Evolutionary conservation across 495 filamentous ascomycete genomes (phyloP).

Genomic region (Elaphomyces granulatus): DNA sequence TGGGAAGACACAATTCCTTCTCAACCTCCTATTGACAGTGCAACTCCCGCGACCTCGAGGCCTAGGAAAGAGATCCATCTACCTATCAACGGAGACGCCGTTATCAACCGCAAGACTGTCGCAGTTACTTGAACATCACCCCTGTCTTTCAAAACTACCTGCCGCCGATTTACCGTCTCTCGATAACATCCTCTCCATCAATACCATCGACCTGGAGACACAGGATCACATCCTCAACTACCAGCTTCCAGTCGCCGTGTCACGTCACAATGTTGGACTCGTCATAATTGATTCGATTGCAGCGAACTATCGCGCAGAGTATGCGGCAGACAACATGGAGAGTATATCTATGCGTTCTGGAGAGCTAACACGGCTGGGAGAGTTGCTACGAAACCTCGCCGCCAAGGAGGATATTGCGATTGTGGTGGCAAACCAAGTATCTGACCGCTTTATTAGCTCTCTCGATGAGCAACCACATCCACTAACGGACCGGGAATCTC

Average conservation of each 20-base stretch:
- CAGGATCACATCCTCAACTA: slow-evolving; percentile 91
- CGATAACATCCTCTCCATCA: slow-evolving; percentile 55
- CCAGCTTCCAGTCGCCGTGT: slow-evolving; percentile 76
- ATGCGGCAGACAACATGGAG: slow-evolving; percentile 25
- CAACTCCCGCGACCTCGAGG: slow-evolving; percentile 67
- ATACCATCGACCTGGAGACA: slow-evolving; percentile 81
- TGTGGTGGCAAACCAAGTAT: slow-evolving; percentile 92
- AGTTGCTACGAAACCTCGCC: slow-evolving; percentile 60
- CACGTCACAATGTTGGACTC: slow-evolving; percentile 58
- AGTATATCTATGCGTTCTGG: slow-evolving; percentile 37
- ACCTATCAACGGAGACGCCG: slow-evolving; percentile 89
- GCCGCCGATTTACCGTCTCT: slow-evolving; percentile 45
- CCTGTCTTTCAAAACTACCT: slow-evolving; percentile 37
- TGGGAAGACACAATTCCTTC: slow-evolving; percentile 93
- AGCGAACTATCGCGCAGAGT: slow-evolving; percentile 88
- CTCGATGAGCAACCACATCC: slow-evolving; percentile 1
- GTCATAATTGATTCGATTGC: slow-evolving; percentile 82
- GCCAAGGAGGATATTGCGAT: slow-evolving; percentile 59
- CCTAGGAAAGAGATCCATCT: slow-evolving; percentile 54
- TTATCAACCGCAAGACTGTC: slow-evolving; percentile 66
- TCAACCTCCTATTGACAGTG: slow-evolving; percentile 64
- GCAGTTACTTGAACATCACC: slow-evolving; percentile 60
- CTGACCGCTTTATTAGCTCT: slow-evolving; percentile 55
- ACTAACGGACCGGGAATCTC: slow-evolving; percentile 2
- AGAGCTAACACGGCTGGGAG: slow-evolving; percentile 65